A percentile compares a stretch with the other conserved stretches of the same genome.
Conservation (phyloP, 176 grass and related monocot genomes). For the Triticum dicoccoides region DNA sequence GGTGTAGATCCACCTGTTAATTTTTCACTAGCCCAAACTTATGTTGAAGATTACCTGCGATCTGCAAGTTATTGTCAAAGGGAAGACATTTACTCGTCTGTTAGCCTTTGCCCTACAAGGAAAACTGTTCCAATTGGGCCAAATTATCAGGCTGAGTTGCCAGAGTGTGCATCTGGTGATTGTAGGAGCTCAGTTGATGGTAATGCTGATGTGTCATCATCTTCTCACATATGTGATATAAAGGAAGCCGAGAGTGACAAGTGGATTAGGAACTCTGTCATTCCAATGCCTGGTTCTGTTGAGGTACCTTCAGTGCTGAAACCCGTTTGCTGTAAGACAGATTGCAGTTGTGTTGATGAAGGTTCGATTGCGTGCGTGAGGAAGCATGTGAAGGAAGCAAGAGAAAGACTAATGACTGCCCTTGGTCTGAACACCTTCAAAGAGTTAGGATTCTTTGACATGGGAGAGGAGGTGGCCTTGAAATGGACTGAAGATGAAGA, state of each 20-base stretch:
- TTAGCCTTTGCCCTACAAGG: constrained; percentile 33
- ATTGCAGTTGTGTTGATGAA: constrained; percentile 60
- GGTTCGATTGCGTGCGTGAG: constrained; percentile 61
- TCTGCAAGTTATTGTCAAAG: constrained; percentile 38
- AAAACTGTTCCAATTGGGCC: constrained; percentile 64
- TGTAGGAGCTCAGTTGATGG: neutral
- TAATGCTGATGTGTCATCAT: constrained; percentile 17
- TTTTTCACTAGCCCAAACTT: constrained; percentile 29
- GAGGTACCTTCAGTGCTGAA: constrained; percentile 18
- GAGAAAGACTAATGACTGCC: constrained; percentile 50
- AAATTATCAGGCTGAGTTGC: constrained; percentile 78
- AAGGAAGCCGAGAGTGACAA: constrained; percentile 51
- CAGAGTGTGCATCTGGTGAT: constrained; percentile 39
- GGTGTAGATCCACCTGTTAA: constrained; percentile 40
- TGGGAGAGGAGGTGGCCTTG: constrained; percentile 75
- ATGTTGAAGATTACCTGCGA: constrained; percentile 38
- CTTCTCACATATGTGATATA: constrained; percentile 22
- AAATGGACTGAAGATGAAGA: constrained; percentile 81
- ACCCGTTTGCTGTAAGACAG: constrained; percentile 36
- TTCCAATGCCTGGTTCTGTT: constrained; percentile 48
- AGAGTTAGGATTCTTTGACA: constrained; percentile 68
- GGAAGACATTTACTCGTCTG: constrained; percentile 38
- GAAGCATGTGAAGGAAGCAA: constrained; percentile 76
- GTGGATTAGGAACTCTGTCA: constrained; percentile 52
- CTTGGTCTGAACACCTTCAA: constrained; percentile 51